Evolutionary conservation across 1,284 basidiomycete species (phyloP), one percentile per base, ranked within the genome.

Genomic region (Lentinula novae-zelandiae): DNA sequence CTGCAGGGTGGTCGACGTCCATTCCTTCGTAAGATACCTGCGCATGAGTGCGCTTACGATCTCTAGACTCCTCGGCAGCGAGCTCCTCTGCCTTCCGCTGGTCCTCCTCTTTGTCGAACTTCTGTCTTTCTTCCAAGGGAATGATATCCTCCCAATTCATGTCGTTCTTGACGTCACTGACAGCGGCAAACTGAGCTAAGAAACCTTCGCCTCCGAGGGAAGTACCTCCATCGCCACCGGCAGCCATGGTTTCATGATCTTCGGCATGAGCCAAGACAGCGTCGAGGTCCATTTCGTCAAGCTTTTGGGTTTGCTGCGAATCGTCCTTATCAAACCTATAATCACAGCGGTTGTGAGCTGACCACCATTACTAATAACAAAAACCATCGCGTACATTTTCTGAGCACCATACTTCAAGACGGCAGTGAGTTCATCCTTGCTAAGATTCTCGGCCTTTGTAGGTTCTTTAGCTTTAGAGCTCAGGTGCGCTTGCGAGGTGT

Each of bases 111-210:
- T 86, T 84, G 65, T 96, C 93, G 53, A 90, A 86, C 73, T 88
- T 89, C 72, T 91, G 88, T 6, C 97, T 90, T 69, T 96, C 95
- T 42, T 96, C 94, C 10, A 92, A 76, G 7, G 97, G 97, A 67
- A 99, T 99, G 71, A 99, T 99, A 67, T 99, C 97, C 71, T 99
- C 97, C 97, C 97, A 99, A 71, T 79, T 93, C 82, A 98, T 92
- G 76, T 96, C 95, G 70, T 96, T 95, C 82, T 98, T 98, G 71
- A 99, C 90, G 74, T 99, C 97, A 73, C 95, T 96, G 65, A 99
- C 93, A 58, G 92, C 92, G 4, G 95, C 96, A 71, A 99, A 97
- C 69, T 93, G 91, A 42, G 96, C 89, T 63, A 99, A 82, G 86
- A 99, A 99, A 61, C 89, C 90, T 78, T 98, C 95, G 61, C 97